A percentile compares a stretch with the other conserved stretches of the same genome.
Evolutionary conservation across 2,329 filamentous ascomycete genomes (phyloP).

Genomic region (Ceratocystis eucalypticola): DNA sequence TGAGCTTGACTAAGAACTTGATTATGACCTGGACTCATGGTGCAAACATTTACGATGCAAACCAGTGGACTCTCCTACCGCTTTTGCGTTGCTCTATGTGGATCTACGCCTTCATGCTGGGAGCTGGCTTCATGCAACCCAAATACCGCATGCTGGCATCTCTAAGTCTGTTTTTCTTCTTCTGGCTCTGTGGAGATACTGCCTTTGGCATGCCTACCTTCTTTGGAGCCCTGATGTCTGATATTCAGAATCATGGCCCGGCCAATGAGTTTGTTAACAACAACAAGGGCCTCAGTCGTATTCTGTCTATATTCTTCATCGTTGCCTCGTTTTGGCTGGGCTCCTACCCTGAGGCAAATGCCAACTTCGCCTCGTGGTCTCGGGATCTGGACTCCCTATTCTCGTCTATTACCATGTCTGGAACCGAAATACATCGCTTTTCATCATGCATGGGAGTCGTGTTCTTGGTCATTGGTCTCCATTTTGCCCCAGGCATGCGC

Average conservation of each 20-base stretch:
- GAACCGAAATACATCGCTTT: conserved; percentile 34
- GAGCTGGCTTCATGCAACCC: conserved; percentile 36
- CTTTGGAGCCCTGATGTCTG: conserved; percentile 48
- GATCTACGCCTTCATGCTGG: conserved; percentile 40
- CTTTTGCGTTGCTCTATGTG: conserved; percentile 41
- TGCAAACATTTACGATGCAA: conserved; percentile 41
- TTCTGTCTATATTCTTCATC: conserved; percentile 38
- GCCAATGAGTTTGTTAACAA: conserved; percentile 35
- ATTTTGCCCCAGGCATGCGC: conserved; percentile 39
- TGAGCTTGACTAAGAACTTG: conserved; percentile 31
- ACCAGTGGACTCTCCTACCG: conserved; percentile 46
- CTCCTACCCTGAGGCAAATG: conserved; percentile 45
- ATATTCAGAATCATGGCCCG: conserved; percentile 39
- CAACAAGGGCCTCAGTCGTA: conserved; percentile 31
- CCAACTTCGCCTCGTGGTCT: conserved; percentile 43
- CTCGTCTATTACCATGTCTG: conserved; percentile 32
- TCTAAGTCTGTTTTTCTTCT: conserved; percentile 37
- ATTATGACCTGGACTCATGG: conserved; percentile 39
- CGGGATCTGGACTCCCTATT: conserved; percentile 32
- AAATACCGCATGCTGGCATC: conserved; percentile 36
- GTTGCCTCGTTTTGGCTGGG: conserved; percentile 42
- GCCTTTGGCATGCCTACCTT: conserved; percentile 46
- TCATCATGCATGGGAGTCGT: conserved; percentile 29
- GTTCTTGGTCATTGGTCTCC: conserved; percentile 37
- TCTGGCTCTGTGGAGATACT: conserved; percentile 28